Evolutionary conservation across 352 stramenopile genomes (phyloP), one percentile per base, ranked within the genome.

Genomic region (Phytophthora pini): DNA sequence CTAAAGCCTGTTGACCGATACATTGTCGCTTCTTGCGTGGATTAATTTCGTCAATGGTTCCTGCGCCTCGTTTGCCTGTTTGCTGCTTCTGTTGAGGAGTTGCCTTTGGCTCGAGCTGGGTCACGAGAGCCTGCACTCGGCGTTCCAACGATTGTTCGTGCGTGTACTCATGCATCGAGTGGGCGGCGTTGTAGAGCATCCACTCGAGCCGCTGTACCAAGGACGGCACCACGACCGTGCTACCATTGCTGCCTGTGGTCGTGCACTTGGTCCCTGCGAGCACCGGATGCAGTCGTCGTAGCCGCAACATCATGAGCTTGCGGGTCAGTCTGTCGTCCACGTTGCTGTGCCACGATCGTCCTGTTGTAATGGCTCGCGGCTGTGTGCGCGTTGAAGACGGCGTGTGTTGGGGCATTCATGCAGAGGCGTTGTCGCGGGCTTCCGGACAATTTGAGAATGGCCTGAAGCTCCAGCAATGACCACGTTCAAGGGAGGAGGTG

Each of bases 121-220:
- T 89, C 34, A 89, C 82, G n/a, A 92, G 70, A 17, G 82, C 76
- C 57, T 89, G 84, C 13, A 92, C 77, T 39, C 84, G 79, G n/a
- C 84, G 79, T 60, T 88, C 76, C 29, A 92, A 56, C n/a, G 77
- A 85, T 39, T 77, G 72, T 36, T 79, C 61, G 68, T 87, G 83
- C n/a, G 70, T 69, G 46, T 90, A 92, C 56, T 92, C 84, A 32
- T 81, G 67, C 34, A 89, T 67, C 40, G 84, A 92, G 39, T 79
- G 64, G 4, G 84, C 84, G 6, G 80, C 74, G 31, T 87, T 76
- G 74, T 87, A 92, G 13, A 92, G 71, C 78, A 88, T 88, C 70
- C 82, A 84, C 63, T 92, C 84, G 57, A 92, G 76, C 1, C 84
- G 77, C 49, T 87, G 84, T 39, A 88, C 76, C 26, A 92, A 71